A percentile compares a stretch with the other conserved stretches of the same genome.
Evolutionary conservation across 805 yeast genomes (phyloP).

Genomic region (Kodamaea restingae): DNA sequence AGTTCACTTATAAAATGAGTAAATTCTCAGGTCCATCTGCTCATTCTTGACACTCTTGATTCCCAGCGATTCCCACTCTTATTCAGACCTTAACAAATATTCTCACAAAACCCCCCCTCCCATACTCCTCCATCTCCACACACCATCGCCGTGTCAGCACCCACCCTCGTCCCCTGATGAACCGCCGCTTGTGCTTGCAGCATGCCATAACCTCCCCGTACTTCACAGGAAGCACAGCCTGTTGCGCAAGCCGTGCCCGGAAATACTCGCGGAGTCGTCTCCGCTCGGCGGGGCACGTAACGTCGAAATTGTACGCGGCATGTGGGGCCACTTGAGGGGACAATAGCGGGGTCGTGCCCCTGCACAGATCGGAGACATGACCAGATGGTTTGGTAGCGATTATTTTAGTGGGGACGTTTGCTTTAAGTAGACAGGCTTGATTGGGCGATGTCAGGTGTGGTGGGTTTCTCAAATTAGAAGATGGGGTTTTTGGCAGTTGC

Average conservation of each 20-base stretch:
- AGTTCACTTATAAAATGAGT: too few relatives aligned
- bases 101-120: constrained; percentile 8
- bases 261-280: constrained; percentile 3
- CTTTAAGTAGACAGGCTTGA: too few relatives aligned
- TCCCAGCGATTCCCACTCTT: too few relatives aligned
- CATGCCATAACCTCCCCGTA: constrained; percentile 27
- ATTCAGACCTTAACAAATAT: too few relatives aligned
- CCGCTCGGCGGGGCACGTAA: constrained; percentile 4
- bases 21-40: too few relatives aligned
- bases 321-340: too few relatives aligned
- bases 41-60: too few relatives aligned
- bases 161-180: constrained; percentile 52
- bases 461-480: too few relatives aligned
- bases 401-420: too few relatives aligned
- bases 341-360: neutral
- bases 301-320: constrained; percentile 4
- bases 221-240: constrained; percentile 5
- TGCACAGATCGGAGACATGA: neutral
- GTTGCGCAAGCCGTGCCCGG: neutral
- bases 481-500: too few relatives aligned
- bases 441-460: too few relatives aligned
- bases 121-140: constrained; percentile 16
- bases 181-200: constrained; percentile 39
- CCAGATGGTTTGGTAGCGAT: too few relatives aligned
- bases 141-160: constrained; percentile 26